Percentiles rank a stretch among this genome's conserved stretches.
phyloP scores from a whole-genome alignment of 495 filamentous ascomycete genomes.

The Cairneyella variabilis region DNA sequence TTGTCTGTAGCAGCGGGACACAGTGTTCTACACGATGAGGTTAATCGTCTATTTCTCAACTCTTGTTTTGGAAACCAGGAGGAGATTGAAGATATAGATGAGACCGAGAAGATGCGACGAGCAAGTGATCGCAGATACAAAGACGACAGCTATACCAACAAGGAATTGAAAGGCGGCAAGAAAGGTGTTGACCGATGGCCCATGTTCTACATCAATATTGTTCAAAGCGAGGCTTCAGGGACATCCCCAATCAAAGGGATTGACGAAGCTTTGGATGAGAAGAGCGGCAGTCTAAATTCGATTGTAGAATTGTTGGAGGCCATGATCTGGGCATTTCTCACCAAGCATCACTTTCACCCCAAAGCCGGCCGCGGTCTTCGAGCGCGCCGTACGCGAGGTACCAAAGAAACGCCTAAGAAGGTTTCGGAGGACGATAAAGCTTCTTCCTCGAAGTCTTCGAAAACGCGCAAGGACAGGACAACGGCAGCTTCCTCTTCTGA shows the following conservation, averaged over 20 bases:
- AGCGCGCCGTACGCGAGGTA: not conserved
- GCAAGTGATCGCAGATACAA: constrained; percentile 39
- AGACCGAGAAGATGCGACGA: constrained; percentile 33
- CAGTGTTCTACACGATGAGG: constrained; percentile 70
- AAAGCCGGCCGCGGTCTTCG: not conserved
- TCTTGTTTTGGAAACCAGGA: constrained; percentile 75
- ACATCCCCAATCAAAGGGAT: not conserved
- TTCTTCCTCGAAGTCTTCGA: no score
- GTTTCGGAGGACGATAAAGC: no score
- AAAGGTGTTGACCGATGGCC: constrained; percentile 82
- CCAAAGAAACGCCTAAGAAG: no score
- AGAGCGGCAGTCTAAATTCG: constrained; percentile 30
- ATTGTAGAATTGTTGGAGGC: constrained; percentile 59
- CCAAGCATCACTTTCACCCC: constrained; percentile 53
- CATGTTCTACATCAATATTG: constrained; percentile 84
- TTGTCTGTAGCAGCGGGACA: constrained; percentile 47
- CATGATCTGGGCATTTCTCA: constrained; percentile 64
- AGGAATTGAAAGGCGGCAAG: constrained; percentile 50
- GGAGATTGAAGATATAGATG: constrained; percentile 31
- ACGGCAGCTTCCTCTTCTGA: no score
- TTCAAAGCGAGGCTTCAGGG: constrained; percentile 26
- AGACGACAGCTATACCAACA: constrained; percentile 47
- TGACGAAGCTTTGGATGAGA: constrained; percentile 35
- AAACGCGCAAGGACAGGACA: no score
- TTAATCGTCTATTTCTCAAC: constrained; percentile 71